phyloP scores from a whole-genome alignment of 73 alveolate species.

The Paramecium sexaurelia region DNA sequence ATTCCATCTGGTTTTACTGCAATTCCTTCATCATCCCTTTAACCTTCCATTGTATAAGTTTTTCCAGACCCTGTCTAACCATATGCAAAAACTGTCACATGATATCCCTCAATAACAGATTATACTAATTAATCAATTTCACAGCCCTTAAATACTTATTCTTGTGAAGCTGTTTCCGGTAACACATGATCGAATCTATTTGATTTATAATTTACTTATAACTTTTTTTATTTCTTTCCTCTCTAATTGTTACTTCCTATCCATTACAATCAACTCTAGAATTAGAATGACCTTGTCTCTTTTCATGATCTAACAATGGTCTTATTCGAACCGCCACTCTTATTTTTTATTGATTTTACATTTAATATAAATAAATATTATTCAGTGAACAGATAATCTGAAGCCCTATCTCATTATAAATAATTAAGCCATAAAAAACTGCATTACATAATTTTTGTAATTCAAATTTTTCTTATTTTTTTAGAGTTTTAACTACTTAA shows the following conservation, averaged over 20 bases:
- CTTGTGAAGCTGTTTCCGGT: conserved; percentile 77
- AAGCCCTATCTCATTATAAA: neutral
- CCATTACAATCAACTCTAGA: conserved; percentile 73
- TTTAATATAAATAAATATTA: neutral
- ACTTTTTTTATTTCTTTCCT: conserved; percentile 68
- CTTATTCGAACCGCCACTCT: conserved; percentile 79
- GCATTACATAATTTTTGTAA: too few species aligned
- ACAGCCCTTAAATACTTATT: conserved; percentile 77
- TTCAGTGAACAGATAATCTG: neutral
- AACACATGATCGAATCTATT: conserved; percentile 78
- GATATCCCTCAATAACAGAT: conserved; percentile 89
- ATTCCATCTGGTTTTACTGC: conserved; percentile 26
- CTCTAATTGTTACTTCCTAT: conserved; percentile 69
- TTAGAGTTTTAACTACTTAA: neutral
- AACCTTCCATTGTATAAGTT: conserved; percentile 96
- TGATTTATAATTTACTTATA: conserved; percentile 64
- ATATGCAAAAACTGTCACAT: conserved; percentile 94
- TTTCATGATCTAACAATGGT: conserved; percentile 72
- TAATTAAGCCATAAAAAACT: too few species aligned
- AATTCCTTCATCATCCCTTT: conserved; percentile 62
- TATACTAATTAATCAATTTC: conserved; percentile 79
- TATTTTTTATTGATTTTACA: conserved; percentile 35
- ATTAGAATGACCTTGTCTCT: conserved; percentile 63
- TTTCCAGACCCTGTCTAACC: conserved; percentile 98
- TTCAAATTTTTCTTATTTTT: neutral